phyloP scores from a whole-genome alignment of 352 stramenopile genomes.

The Phytopythium litorale region DNA sequence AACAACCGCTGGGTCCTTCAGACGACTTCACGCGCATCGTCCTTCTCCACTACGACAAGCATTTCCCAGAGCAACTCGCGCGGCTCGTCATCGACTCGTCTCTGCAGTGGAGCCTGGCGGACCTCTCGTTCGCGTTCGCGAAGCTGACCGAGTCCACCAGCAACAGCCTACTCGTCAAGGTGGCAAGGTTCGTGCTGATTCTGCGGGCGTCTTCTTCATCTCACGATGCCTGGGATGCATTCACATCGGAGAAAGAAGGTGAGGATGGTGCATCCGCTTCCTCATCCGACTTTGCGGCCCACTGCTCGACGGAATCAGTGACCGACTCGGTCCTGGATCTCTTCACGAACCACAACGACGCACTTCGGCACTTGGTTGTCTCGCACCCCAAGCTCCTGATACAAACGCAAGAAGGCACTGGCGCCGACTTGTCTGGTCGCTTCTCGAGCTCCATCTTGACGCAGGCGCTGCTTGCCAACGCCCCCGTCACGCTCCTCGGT shows the following conservation, averaged over 20 bases:
- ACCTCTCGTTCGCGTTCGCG: constrained; percentile 63
- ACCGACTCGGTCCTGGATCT: constrained; percentile 31
- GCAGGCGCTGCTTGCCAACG: constrained; percentile 32
- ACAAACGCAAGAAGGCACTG: constrained; percentile 8
- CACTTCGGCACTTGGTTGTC: constrained; percentile 51
- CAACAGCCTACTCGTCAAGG: constrained; percentile 47
- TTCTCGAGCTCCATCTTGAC: constrained; percentile 46
- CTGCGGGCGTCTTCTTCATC: constrained; percentile 35
- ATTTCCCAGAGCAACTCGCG: constrained; percentile 71
- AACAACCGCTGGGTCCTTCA: not conserved
- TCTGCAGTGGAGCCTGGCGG: constrained; percentile 63
- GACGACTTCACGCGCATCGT: constrained; percentile 60
- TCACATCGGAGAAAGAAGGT: constrained; percentile 7
- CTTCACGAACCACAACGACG: constrained; percentile 35
- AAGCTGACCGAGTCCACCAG: constrained; percentile 44
- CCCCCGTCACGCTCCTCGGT: constrained; percentile 37
- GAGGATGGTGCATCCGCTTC: not conserved
- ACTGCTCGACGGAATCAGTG: constrained; percentile 41
- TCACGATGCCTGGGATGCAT: constrained; percentile 23
- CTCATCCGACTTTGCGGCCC: constrained; percentile 8
- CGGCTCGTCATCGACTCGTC: constrained; percentile 68
- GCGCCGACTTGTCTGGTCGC: not conserved
- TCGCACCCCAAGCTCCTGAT: constrained; percentile 63
- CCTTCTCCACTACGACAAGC: constrained; percentile 65
- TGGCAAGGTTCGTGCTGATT: constrained; percentile 63